Conservation (phyloP, 805 yeast species). For the Candida stauntonica region DNA sequence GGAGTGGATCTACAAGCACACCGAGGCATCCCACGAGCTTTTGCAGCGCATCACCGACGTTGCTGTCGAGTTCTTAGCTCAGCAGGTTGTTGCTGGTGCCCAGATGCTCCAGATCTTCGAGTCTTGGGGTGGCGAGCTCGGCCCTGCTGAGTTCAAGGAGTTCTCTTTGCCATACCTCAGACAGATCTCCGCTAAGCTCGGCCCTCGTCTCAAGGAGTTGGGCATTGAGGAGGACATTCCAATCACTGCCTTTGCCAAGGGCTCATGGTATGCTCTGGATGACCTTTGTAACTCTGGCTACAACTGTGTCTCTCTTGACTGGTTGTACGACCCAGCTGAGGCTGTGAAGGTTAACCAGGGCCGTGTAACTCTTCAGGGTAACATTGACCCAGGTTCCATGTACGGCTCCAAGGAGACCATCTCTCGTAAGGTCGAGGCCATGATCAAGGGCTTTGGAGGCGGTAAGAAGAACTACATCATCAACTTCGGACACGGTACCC, state of each 20-base stretch:
- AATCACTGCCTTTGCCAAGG: slow-evolving; percentile 87
- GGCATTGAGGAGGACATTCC: slow-evolving; percentile 75
- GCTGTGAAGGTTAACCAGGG: slow-evolving; percentile 74
- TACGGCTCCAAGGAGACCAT: slow-evolving; percentile 86
- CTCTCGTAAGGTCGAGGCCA: slow-evolving; percentile 72
- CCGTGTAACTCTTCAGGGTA: slow-evolving; percentile 87
- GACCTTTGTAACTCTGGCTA: slow-evolving; percentile 78
- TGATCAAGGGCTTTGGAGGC: slow-evolving; percentile 92
- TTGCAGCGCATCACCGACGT: slow-evolving; percentile 79
- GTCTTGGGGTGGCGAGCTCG: slow-evolving; percentile 96
- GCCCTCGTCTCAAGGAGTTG: slow-evolving; percentile 61
- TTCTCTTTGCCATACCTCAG: slow-evolving; percentile 85
- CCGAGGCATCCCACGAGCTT: slow-evolving; percentile 64
- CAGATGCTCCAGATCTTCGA: slow-evolving; percentile 97
- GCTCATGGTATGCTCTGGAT: slow-evolving; percentile 95
- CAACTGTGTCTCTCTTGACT: slow-evolving; percentile 87
- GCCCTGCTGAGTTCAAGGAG: slow-evolving; percentile 82
- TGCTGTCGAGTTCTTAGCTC: slow-evolving; percentile 87
- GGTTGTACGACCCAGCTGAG: slow-evolving; percentile 81
- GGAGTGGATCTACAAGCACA: slow-evolving; percentile 84
- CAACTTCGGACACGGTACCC: slow-evolving; percentile 98
- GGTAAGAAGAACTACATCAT: slow-evolving; percentile 89
- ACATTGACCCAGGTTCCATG: slow-evolving; percentile 91
- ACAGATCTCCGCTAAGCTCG: slow-evolving; percentile 68
- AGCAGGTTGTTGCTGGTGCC: slow-evolving; percentile 96